Percentiles rank a stretch among this genome's conserved stretches.
Conservation (phyloP, 352 stramenopile species). For the Globisporangium lucens region DNA sequence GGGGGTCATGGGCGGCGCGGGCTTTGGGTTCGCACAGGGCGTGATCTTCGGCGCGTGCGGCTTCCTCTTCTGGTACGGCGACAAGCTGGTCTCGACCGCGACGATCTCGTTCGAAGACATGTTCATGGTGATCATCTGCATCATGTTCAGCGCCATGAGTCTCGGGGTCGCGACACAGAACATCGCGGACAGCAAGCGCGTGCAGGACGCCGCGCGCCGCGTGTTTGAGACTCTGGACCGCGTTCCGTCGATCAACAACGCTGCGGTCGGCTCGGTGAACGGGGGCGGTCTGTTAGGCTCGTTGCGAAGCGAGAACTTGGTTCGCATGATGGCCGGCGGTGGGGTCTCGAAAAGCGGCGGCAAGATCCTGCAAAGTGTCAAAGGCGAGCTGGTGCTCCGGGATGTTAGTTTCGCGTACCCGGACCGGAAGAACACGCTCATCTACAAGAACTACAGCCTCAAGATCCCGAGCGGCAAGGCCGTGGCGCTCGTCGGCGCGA, state of each 20-base stretch:
- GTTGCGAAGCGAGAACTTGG: background rate
- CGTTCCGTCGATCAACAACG: slow-evolving; percentile 31
- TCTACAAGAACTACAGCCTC: slow-evolving; percentile 73
- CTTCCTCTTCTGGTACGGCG: slow-evolving; percentile 75
- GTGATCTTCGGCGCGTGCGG: slow-evolving; percentile 64
- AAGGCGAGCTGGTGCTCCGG: slow-evolving; percentile 37
- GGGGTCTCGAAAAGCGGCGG: slow-evolving; percentile 1
- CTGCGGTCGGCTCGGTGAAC: background rate
- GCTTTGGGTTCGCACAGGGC: slow-evolving; percentile 65
- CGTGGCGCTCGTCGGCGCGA: slow-evolving; percentile 83
- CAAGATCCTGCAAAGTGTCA: slow-evolving; percentile 15
- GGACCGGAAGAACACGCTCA: slow-evolving; percentile 30
- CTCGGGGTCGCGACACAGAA: slow-evolving; percentile 26
- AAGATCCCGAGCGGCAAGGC: slow-evolving; percentile 47
- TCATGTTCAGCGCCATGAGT: slow-evolving; percentile 47
- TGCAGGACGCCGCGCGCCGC: slow-evolving; percentile 20
- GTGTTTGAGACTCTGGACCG: slow-evolving; percentile 38
- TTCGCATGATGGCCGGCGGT: background rate
- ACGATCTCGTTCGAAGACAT: slow-evolving; percentile 70
- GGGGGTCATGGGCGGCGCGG: slow-evolving; percentile 52
- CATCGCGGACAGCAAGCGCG: slow-evolving; percentile 26
- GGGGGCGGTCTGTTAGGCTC: background rate
- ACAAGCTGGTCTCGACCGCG: slow-evolving; percentile 43
- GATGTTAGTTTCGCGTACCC: slow-evolving; percentile 46
- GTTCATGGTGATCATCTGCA: slow-evolving; percentile 68